Percentiles rank a stretch among this genome's conserved stretches.
Evolutionary conservation across 345 rosid species (phyloP).

Genomic region (Populus nigra): DNA sequence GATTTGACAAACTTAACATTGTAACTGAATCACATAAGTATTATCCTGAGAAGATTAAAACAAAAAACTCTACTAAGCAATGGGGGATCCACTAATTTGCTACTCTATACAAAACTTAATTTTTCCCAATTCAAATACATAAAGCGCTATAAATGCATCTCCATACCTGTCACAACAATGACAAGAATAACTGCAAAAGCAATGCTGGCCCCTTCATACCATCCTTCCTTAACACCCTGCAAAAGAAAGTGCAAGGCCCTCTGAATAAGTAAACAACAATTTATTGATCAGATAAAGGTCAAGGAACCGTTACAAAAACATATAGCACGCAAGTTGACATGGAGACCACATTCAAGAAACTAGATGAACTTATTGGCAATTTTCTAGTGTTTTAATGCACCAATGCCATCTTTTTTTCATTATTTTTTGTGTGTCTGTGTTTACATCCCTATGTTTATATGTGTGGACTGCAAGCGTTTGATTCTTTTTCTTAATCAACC

Average conservation of each 20-base stretch:
- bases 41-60: neutral
- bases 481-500: neutral
- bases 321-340: neutral
- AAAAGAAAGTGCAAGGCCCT: neutral
- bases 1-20: neutral
- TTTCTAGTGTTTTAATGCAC: neutral
- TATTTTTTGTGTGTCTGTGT: neutral
- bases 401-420: neutral
- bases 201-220: conserved; percentile 99
- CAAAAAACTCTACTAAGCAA: neutral
- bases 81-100: neutral
- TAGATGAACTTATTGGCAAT: neutral
- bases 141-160: conserved; percentile 1
- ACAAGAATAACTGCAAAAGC: conserved; percentile 94
- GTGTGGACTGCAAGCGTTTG: neutral
- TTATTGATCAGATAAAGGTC: neutral
- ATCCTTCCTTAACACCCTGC: conserved; percentile 84
- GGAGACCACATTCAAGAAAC: neutral
- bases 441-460: neutral
- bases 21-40: neutral
- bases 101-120: neutral
- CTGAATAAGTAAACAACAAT: neutral
- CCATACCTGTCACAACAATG: conserved; percentile 85
- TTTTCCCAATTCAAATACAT: neutral
- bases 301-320: neutral